Evolutionary conservation across 129 eudicot species (phyloP), one percentile per base, ranked within the genome.

Genomic region (Lactuca saligna): DNA sequence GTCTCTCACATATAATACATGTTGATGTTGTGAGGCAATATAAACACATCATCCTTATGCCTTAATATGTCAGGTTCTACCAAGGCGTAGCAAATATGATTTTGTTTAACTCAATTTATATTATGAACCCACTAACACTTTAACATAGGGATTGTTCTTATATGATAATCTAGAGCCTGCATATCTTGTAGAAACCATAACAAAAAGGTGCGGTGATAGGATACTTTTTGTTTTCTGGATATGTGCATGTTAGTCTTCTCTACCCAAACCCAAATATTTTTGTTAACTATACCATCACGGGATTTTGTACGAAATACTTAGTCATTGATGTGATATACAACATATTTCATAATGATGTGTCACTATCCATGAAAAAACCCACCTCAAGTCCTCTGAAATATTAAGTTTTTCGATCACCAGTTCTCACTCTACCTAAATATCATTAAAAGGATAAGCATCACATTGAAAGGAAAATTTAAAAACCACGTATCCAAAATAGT

Each of bases 271-370:
- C 50, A 0, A 37, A 13, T 61, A 16, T 35, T 35, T 31, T 61
- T 31, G 66, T 61, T 13, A 61, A 35, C 44, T 61, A 5, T 14
- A 37, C 15, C 39, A 25, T 57, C 63, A 25, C 6, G 37, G 10
- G 63, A 7, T 57, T 20, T 20, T 20, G 25, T 20, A 20, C 25
- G 25, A 20, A 20, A 20, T 20, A 20, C 0, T 20, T 20, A 57
- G 29, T 39, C 63, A 25, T 57, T 57, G 15, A 57, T 57, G 63
- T 57, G 63, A 32, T 57, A 57, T 57, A 32, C 63, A 57, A 25
- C 39, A 32, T 57, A 57, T 57, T 31, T 57, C 16, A 31, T 11
- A 3, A 31, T 32, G 39, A 25, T 32, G n/a, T 2, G 15, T 6
- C 31, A 8, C 29, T 12, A 35, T 12, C 35, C 61, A 56, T 25